phyloP scores from a whole-genome alignment of 2,329 filamentous ascomycete species.

The Kalaharituber pfeilii region DNA sequence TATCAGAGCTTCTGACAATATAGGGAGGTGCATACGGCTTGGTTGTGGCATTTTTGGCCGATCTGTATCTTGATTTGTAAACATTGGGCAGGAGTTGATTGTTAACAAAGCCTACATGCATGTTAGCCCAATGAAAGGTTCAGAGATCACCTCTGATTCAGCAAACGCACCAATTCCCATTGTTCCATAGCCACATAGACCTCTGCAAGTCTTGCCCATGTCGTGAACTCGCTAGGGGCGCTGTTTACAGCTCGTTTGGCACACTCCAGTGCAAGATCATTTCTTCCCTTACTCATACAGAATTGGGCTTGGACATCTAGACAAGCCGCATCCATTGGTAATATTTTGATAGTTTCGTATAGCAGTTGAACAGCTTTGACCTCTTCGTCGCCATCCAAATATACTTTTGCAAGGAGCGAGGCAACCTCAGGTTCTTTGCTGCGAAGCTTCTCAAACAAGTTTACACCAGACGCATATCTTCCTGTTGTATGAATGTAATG shows the following conservation, averaged over 20 bases:
- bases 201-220: constrained; percentile 84
- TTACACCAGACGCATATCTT: constrained; percentile 85
- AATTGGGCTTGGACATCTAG: constrained; percentile 90
- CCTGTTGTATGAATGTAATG: constrained; percentile 94
- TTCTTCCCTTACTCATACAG: constrained; percentile 68
- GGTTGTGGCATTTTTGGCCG: constrained; percentile 88
- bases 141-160: neutral
- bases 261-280: constrained; percentile 76
- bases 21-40: constrained; percentile 68
- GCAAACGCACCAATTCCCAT: constrained; percentile 31
- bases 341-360: constrained; percentile 71
- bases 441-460: constrained; percentile 89
- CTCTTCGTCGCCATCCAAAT: constrained; percentile 90
- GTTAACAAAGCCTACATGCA: constrained; percentile 58
- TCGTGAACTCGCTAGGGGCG: constrained; percentile 90
- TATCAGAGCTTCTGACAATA: constrained; percentile 70
- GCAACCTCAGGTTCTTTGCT: constrained; percentile 84
- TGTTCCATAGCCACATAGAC: constrained; percentile 88
- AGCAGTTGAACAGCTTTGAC: constrained; percentile 84
- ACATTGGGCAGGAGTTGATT: constrained; percentile 97
- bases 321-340: constrained; percentile 95
- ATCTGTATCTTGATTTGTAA: constrained; percentile 98
- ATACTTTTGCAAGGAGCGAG: constrained; percentile 73
- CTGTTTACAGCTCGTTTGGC: constrained; percentile 89
- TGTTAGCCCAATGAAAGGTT: neutral